Base-by-base conservation (phyloP, 2,329 filamentous ascomycete genomes). In the Xylaria sp. region DNA sequence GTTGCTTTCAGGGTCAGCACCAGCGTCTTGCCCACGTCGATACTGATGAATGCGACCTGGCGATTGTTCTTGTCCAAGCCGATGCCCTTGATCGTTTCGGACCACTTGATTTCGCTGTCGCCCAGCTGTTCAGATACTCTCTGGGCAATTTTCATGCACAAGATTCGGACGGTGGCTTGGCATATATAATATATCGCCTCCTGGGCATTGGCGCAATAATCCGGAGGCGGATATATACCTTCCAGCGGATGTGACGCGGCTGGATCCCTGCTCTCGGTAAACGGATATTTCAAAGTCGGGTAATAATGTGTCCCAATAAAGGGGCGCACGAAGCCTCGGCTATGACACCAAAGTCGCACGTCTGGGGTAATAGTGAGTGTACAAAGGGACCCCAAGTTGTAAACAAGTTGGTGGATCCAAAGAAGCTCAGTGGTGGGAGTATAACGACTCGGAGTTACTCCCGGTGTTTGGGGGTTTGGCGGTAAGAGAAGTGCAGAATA, bases 131-230 rank as follows among this genome's bases (percentile, higher is more conserved):
- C 51, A 1, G 61, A 55, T 1, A 65, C 60, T 2, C 53, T 55
- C 5, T 52, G 59, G 11, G 66, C 62, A 3, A 69, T 34, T n/a
- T 63, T 62, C 3, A 66, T 63, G 2, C 63, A 58, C 1, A 71
- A 19, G 4, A 65, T 67, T 30, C 68, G 78, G 23, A 74, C 66
- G 6, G 76, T 72, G 10, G 78, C 76, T 16, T 75, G 75, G 58
- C 74, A 71, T 7, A 83, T 65, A 67, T 83, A 83, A 63, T 76
- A 75, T 10, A 74, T 70, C 4, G 82, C 73, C 39, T 79, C 77
- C 8, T 66, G 62, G 13, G 79, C 69, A 62, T 75, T 75, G 0
- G 77, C 74, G 62, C 82, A 83, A 1, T 78, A 78, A 30, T 73
- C 71, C 54, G 76, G 75, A 0, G 80, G 80, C 0, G 78, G 74